Evolutionary conservation across 345 rosid species (phyloP), one percentile per base, ranked within the genome.

Genomic region (Cardamine resedifolia): DNA sequence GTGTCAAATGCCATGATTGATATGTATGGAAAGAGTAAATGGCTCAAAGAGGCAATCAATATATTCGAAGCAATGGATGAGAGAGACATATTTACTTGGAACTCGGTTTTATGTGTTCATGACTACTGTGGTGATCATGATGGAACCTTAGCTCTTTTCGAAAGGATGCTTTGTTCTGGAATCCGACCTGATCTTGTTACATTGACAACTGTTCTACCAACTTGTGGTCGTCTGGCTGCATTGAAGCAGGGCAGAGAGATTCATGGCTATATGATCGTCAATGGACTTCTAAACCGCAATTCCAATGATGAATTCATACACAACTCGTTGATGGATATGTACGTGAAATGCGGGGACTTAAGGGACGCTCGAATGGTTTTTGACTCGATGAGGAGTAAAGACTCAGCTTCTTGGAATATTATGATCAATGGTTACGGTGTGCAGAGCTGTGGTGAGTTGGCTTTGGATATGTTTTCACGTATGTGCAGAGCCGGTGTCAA

Each of bases 11-110:
- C 90, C 0, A 73, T 88, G 80, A 81, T 89, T 77, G 88, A 89
- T 81, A 79, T 87, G 90, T 87, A 89, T 73, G 88, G 90, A 9
- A 89, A 89, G 80, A 79, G 88, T 69, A 81, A 80, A 24, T 59
- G 75, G 71, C 20, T 81, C n/a, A 67, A 48, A 47, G 86, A 78
- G 27, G 88, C 90, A 10, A 28, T 72, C 18, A 36, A 23, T 33
- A 79, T 85, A 57, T 89, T 87, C 39, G 75, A 80, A 63, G 79
- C 58, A 62, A 84, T 87, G 80, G 64, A 57, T 10, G 79, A 77
- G 64, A 80, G 78, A 73, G 95, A 89, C 38, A 44, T 71, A 3
- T 83, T 80, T 69, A 79, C 96, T 5, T 89, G 92, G 90, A 89
- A 87, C 78, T 82, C 91, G 2, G 71, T 87, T 56, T 75, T 89